These are phyloP conservation scores for Fragaria iinumae DNA, from an alignment of 306 rosid genomes.

Conservation along the genomic window DNA sequence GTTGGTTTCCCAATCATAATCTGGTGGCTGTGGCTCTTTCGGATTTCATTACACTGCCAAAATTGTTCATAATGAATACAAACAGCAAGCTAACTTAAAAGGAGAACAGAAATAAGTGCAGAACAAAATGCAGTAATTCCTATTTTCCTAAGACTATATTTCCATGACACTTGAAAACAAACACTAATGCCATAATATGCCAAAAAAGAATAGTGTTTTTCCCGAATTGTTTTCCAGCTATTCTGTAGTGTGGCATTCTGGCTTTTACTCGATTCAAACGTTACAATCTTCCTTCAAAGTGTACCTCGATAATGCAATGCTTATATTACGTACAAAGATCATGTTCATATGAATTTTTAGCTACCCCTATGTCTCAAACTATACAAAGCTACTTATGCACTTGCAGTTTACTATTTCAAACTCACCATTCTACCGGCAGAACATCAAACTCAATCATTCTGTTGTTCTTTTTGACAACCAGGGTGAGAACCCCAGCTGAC, in stretches of 20 bases:
- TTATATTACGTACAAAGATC: not conserved
- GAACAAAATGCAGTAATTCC: not conserved
- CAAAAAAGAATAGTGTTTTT: not conserved
- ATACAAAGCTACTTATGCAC: not conserved
- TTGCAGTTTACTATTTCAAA: not conserved
- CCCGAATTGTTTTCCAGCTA: not conserved
- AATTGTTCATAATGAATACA: constrained; percentile 8
- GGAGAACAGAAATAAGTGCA: not conserved
- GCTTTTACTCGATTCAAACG: not conserved
- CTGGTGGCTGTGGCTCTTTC: constrained; percentile 59
- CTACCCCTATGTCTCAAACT: not conserved
- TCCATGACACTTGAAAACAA: not conserved
- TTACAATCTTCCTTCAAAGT: not conserved
- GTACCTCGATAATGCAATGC: not conserved
- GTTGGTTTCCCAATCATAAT: constrained; percentile 66
- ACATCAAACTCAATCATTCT: not conserved
- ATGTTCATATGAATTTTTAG: not conserved
- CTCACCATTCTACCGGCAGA: too few relatives aligned
- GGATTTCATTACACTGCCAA: constrained; percentile 78
- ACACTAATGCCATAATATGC: not conserved
- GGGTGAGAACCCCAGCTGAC: not conserved
- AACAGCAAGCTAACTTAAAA: constrained; percentile 3
- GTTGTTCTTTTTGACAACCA: not conserved
- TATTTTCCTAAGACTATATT: not conserved
- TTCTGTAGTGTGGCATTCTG: not conserved